These are phyloP conservation scores for Globisporangium iwayamae DNA, from an alignment of 352 stramenopile species.

Conservation along the genomic window DNA sequence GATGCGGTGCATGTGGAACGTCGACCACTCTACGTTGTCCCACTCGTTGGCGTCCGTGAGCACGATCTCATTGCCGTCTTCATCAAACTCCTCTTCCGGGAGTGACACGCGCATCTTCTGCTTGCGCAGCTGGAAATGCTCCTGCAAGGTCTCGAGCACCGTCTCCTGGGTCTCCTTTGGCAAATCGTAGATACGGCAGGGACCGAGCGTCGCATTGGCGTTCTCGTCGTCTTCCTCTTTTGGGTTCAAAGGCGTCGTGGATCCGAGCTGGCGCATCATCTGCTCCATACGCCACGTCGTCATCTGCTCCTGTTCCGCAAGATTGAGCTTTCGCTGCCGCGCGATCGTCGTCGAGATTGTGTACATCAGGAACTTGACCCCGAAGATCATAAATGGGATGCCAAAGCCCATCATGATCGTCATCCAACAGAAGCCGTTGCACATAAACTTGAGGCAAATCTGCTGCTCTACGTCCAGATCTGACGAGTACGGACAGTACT, in stretches of 20 bases:
- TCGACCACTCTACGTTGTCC: slow-evolving; percentile 28
- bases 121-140: slow-evolving; percentile 60
- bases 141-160: slow-evolving; percentile 51
- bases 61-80: background rate
- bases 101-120: slow-evolving; percentile 23
- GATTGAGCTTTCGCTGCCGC: slow-evolving; percentile 34
- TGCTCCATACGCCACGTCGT: slow-evolving; percentile 66
- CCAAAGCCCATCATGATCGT: slow-evolving; percentile 48
- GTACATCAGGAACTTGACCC: slow-evolving; percentile 47
- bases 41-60: slow-evolving; percentile 4
- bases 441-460: slow-evolving; percentile 41
- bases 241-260: slow-evolving; percentile 6
- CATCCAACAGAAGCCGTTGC: slow-evolving; percentile 62
- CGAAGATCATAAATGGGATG: slow-evolving; percentile 48
- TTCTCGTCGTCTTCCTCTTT: slow-evolving; percentile 22
- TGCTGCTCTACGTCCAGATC: slow-evolving; percentile 34
- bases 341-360: slow-evolving; percentile 40
- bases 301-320: slow-evolving; percentile 61
- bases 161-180: slow-evolving; percentile 53
- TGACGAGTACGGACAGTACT: slow-evolving; percentile 64
- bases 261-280: slow-evolving; percentile 53
- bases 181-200: slow-evolving; percentile 50
- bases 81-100: slow-evolving; percentile 3
- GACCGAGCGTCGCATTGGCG: slow-evolving; percentile 22
- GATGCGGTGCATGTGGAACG: slow-evolving; percentile 28